Percentiles rank a stretch among this genome's conserved stretches.
These are phyloP conservation scores for Raffaelea ambrosiae DNA, from an alignment of 2,329 filamentous ascomycete species.

Conservation along the genomic window DNA sequence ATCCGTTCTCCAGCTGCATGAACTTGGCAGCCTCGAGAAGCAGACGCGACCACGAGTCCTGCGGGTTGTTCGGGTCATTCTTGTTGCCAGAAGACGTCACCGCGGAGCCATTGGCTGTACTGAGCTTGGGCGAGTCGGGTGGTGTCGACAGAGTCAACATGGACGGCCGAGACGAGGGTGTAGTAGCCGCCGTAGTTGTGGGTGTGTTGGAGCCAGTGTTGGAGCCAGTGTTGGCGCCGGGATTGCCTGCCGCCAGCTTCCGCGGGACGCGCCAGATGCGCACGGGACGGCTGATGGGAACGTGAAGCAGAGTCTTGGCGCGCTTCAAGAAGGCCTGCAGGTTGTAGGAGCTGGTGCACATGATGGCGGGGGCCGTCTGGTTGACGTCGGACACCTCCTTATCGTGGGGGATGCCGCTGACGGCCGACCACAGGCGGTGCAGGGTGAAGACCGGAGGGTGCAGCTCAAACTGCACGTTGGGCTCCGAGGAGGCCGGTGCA, in stretches of 20 bases:
- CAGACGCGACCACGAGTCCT: conserved; percentile 33
- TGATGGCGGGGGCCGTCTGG: conserved; percentile 54
- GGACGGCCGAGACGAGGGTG: not conserved
- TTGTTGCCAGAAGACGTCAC: conserved; percentile 19
- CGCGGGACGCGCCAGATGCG: conserved; percentile 63
- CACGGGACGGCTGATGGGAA: conserved; percentile 65
- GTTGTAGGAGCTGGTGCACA: conserved; percentile 61
- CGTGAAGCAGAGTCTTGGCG: conserved; percentile 59
- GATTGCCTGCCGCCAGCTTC: conserved; percentile 23
- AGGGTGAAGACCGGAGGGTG: conserved; percentile 80
- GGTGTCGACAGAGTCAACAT: conserved; percentile 16
- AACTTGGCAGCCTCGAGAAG: conserved; percentile 57
- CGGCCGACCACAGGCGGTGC: conserved; percentile 63
- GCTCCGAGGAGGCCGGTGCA: conserved; percentile 43
- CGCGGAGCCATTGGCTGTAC: conserved; percentile 1
- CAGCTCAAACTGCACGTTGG: conserved; percentile 73
- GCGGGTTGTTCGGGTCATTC: conserved; percentile 17
- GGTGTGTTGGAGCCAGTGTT: not conserved
- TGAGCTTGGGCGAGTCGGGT: conserved; percentile 15
- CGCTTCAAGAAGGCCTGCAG: conserved; percentile 69
- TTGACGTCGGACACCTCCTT: conserved; percentile 53
- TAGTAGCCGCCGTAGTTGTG: conserved; percentile 5
- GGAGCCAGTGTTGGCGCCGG: not conserved
- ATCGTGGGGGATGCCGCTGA: conserved; percentile 46
- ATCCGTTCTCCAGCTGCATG: conserved; percentile 49